A percentile compares a stretch with the other conserved stretches of the same genome.
Conservation (phyloP, 805 yeast genomes). For the Candida nanaspora region DNA sequence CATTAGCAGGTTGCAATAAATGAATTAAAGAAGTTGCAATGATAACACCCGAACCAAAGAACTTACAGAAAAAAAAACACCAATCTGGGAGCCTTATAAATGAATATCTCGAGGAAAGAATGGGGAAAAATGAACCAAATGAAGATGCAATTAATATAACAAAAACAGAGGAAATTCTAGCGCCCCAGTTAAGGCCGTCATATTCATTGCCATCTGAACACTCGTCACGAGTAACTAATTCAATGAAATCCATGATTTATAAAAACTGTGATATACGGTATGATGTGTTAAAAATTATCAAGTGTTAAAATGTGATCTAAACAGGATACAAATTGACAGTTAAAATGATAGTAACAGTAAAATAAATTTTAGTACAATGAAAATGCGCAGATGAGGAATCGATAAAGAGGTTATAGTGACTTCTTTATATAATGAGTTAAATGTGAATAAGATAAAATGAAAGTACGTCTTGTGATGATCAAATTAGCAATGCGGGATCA, state of each 20-base stretch:
- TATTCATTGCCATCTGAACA: slow-evolving; percentile 14
- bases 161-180: slow-evolving; percentile 55
- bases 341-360: no score
- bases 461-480: no score
- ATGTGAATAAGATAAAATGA: no score
- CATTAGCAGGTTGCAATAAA: slow-evolving; percentile 61
- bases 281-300: no score
- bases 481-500: no score
- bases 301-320: no score
- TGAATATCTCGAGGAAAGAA: slow-evolving; percentile 52
- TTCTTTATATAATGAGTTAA: no score
- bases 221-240: slow-evolving; percentile 4
- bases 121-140: slow-evolving; percentile 56
- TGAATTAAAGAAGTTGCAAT: slow-evolving; percentile 78
- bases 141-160: slow-evolving; percentile 52
- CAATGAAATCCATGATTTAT: background rate
- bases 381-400: no score
- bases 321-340: no score
- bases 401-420: no score
- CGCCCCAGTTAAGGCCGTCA: slow-evolving; percentile 26
- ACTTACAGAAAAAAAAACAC: slow-evolving; percentile 63
- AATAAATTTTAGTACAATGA: no score
- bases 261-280: background rate
- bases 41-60: slow-evolving; percentile 80
- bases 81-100: slow-evolving; percentile 50